Base-by-base conservation (phyloP, 768 basidiomycete species). In the Imleria badia region DNA sequence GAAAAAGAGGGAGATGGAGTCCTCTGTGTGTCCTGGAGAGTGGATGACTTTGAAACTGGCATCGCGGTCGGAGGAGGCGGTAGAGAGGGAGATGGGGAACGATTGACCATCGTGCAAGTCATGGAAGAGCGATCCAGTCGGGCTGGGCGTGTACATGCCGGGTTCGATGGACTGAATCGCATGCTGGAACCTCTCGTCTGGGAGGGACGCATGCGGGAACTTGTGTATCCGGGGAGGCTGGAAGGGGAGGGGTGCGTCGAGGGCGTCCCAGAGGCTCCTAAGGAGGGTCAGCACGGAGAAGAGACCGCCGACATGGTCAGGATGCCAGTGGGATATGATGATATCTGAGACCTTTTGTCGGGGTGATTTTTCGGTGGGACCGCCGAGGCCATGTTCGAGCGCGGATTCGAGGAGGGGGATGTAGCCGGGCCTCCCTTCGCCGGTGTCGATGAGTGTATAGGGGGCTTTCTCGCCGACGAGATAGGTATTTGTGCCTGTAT, bases 281-380 rank as follows among this genome's bases (percentile, higher is more conserved):
- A 97, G 78, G 39, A 92, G 81, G 6, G 65, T 58, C 1, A 98
- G 78, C 1, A 97, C 86, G 29, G 80, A 72, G 0, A 81, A 81
- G 3, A 97, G 75, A 6, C 94, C 96, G 8, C 81, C 81, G 58
- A 86, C 77, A 60, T 98, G 96, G 72, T 98, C 96, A 30, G 75
- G 74, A 67, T 98, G 96, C 79, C 86, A 86, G 70, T 98, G 96
- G 0, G 94, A 92, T 51, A 98, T 76, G 63, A 98, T 76, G 71
- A 98, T 91, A 66, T 98, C 94, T 12, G 91, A 91, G 45, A 98
- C 72, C 45, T 85, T 80, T 13, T 61, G 67, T 15, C 42, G 56
- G 1, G 46, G 54, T 4, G 46, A 12, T 15, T 13, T 9, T 19
- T 22, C 29, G n/a, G 8, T 23, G 4, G 20, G 23, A 26, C 43